A percentile compares a stretch with the other conserved stretches of the same genome.
Evolutionary conservation across 371 early-diverging fungal genomes (phyloP).

Genomic region (Mortierella sp.): DNA sequence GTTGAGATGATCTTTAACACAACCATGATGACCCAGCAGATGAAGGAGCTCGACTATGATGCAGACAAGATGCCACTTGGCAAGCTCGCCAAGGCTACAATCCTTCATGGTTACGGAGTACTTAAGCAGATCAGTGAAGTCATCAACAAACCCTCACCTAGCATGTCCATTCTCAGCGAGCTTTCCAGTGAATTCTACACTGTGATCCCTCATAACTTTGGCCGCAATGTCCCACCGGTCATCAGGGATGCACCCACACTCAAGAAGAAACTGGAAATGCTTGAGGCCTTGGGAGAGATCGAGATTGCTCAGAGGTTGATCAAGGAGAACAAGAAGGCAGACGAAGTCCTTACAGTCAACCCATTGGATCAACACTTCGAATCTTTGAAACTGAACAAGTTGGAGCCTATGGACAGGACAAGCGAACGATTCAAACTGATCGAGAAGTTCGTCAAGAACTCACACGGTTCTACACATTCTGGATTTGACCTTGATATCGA

Average conservation of each 20-base stretch:
- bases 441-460: constrained; percentile 59
- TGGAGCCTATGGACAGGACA: constrained; percentile 58
- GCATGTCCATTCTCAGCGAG: constrained; percentile 8
- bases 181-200: constrained; percentile 66
- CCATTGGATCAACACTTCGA: constrained; percentile 64
- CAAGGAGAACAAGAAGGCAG: constrained; percentile 51
- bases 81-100: constrained; percentile 63
- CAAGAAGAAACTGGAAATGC: constrained; percentile 63
- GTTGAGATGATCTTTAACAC: constrained; percentile 65
- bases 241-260: constrained; percentile 53
- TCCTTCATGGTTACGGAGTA: constrained; percentile 61
- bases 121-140: constrained; percentile 61
- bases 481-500: constrained; percentile 55
- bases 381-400: constrained; percentile 56
- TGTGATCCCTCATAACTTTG: constrained; percentile 71
- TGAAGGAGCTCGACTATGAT: constrained; percentile 66
- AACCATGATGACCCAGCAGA: constrained; percentile 61
- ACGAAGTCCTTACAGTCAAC: constrained; percentile 44
- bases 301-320: constrained; percentile 65
- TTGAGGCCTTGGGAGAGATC: constrained; percentile 70
- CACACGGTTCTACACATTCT: constrained; percentile 62
- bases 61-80: constrained; percentile 72
- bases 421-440: constrained; percentile 62
- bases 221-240: constrained; percentile 57
- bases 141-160: constrained; percentile 9